A percentile compares a stretch with the other conserved stretches of the same genome.
phyloP scores from a whole-genome alignment of 2,329 filamentous ascomycete genomes.

The Sporothrix humicola region DNA sequence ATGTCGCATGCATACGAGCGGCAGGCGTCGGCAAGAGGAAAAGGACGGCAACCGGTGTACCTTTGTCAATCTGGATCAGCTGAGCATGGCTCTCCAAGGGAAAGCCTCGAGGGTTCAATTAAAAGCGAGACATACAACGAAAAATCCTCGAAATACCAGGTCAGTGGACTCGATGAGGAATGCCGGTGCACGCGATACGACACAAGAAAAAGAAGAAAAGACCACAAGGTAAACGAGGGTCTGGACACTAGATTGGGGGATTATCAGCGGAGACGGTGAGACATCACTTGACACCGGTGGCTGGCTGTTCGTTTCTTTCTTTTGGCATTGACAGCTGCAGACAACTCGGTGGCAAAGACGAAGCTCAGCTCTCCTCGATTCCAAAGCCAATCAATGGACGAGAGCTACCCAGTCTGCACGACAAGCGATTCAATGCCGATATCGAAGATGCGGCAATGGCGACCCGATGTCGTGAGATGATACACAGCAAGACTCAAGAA shows the following conservation, averaged over 20 bases:
- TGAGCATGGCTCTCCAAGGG: background rate
- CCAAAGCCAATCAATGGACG: background rate
- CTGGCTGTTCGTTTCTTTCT: background rate
- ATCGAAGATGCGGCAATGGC: background rate
- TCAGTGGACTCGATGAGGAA: constrained; percentile 2
- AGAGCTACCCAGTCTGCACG: background rate
- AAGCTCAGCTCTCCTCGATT: background rate
- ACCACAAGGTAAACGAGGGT: background rate
- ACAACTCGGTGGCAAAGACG: background rate
- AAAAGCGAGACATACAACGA: background rate
- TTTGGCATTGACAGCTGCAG: constrained; percentile 13
- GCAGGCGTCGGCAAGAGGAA: background rate
- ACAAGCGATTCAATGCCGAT: background rate
- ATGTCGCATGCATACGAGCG: constrained; percentile 10
- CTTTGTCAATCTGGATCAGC: constrained; percentile 3
- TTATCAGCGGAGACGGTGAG: constrained; percentile 7
- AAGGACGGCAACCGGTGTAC: background rate
- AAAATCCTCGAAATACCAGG: constrained; percentile 13
- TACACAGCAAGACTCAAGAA: background rate
- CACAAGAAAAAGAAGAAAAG: background rate
- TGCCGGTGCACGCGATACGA: background rate
- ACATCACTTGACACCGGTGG: background rate
- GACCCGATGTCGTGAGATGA: background rate
- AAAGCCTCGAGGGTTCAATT: no score
- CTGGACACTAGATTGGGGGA: background rate